A percentile compares a stretch with the other conserved stretches of the same genome.
Evolutionary conservation across 305 asterid species (phyloP).

Genomic region (Fraxinus dipetala): DNA sequence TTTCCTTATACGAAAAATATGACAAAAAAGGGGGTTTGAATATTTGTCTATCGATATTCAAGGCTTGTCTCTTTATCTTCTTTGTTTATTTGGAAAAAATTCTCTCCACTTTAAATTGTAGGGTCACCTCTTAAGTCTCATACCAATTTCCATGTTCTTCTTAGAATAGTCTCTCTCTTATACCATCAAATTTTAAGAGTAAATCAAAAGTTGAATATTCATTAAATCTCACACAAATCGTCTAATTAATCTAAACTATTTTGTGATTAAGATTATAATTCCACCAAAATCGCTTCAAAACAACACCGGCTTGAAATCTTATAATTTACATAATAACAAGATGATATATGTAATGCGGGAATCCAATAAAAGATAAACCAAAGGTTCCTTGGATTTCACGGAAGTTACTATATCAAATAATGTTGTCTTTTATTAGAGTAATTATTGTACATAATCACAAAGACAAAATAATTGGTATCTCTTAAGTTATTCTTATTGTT

Average conservation of each 20-base stretch:
- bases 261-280: neutral
- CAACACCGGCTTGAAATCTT: neutral
- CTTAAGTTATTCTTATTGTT: neutral
- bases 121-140: neutral
- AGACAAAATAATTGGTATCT: slow-evolving; percentile 1
- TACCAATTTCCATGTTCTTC: neutral
- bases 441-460: neutral
- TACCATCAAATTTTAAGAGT: neutral
- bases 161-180: neutral
- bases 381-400: neutral
- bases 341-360: neutral
- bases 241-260: neutral
- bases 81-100: neutral
- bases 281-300: neutral
- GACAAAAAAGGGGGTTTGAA: neutral
- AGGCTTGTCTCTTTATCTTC: neutral
- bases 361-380: neutral
- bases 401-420: neutral
- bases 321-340: neutral
- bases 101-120: neutral
- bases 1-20: neutral
- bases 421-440: neutral
- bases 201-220: neutral
- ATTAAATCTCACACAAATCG: neutral
- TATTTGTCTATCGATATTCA: neutral